Evolutionary conservation across 2,329 filamentous ascomycete species (phyloP), one percentile per base, ranked within the genome.

Genomic region (Sclerotinia glacialis): DNA sequence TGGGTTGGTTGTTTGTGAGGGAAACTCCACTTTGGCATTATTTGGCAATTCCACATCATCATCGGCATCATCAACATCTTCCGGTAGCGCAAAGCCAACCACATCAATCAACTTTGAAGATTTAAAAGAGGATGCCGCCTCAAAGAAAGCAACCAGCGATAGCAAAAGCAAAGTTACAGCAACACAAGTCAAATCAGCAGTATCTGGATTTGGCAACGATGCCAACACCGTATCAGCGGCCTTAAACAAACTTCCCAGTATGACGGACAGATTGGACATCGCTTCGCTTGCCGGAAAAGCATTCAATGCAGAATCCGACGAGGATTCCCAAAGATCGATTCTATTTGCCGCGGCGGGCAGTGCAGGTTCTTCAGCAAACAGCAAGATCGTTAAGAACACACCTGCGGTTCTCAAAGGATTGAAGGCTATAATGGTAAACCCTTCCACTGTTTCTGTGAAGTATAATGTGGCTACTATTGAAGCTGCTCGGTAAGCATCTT

Each of bases 381-480:
- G 58, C n/a, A 70, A 72, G 62, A 74, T 74, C 40, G 68, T 72
- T n/a, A 67, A 71, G 62, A 72, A 71, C 9, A 74, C 72, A 0
- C 72, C 72, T 5, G 55, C 67, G 8, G 72, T 74, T 46, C 56
- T 74, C 9, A 61, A 60, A 9, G 72, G 72, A 3, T 58, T 74
- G 40, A 69, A 67, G 37, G 64, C 50, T 31, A 74, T 74, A 21
- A 67, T 69, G 70, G 31, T 60, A 67, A 44, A 46, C 2, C 64
- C 64, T 8, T 42, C 55, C 2, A 16, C 37, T 11, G 1, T 18
- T 14, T 49, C 58, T n/a, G 64, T 61, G 3, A 61, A 52, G 14
- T 21, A 12, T 1, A 61, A 66, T 8, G 64, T 66, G 2, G 67
- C 69, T 26, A 69, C 71, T 5, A 66, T 66, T 23, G n/a, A 61